Evolutionary conservation across 2,329 filamentous ascomycete genomes (phyloP).

Genomic region (Hymenoscyphus fructigenus): DNA sequence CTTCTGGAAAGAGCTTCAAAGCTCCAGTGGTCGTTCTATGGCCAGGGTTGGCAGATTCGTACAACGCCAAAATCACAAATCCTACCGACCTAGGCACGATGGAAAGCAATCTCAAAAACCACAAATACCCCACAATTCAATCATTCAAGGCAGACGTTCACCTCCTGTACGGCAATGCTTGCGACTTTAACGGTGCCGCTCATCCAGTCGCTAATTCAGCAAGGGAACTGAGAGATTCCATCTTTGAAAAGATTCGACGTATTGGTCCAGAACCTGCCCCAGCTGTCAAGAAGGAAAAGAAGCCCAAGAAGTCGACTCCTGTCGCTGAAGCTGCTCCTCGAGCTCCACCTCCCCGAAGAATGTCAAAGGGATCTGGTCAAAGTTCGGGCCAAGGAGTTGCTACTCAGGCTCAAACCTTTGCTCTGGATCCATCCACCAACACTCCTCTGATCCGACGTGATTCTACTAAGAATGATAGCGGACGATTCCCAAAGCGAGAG

Average conservation of each 20-base stretch:
- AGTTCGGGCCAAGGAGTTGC: constrained; percentile 38
- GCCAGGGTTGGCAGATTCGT: constrained; percentile 73
- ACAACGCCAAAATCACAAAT: constrained; percentile 64
- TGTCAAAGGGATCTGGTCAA: constrained; percentile 35
- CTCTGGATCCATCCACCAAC: constrained; percentile 69
- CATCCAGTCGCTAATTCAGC: constrained; percentile 68
- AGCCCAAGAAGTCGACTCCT: constrained; percentile 44
- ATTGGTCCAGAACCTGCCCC: constrained; percentile 50
- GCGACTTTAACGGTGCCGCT: constrained; percentile 76
- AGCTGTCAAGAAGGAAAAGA: constrained; percentile 63
- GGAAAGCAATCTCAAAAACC: constrained; percentile 72
- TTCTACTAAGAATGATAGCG: constrained; percentile 74
- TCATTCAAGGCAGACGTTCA: constrained; percentile 73
- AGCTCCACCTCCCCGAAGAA: constrained; percentile 39
- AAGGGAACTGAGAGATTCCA: constrained; percentile 57
- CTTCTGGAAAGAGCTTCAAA: constrained; percentile 73
- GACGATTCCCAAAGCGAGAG: constrained; percentile 82
- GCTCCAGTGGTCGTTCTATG: constrained; percentile 75
- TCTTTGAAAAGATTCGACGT: constrained; percentile 53
- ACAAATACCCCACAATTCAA: constrained; percentile 65
- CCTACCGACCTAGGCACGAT: constrained; percentile 86
- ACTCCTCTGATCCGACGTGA: constrained; percentile 82
- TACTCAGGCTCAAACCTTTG: constrained; percentile 60
- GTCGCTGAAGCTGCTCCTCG: constrained; percentile 40
- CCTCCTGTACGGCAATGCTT: constrained; percentile 75